Evolutionary conservation across 2,329 filamentous ascomycete genomes (phyloP), one percentile per base, ranked within the genome.

Genomic region (Alternaria gansuensis): DNA sequence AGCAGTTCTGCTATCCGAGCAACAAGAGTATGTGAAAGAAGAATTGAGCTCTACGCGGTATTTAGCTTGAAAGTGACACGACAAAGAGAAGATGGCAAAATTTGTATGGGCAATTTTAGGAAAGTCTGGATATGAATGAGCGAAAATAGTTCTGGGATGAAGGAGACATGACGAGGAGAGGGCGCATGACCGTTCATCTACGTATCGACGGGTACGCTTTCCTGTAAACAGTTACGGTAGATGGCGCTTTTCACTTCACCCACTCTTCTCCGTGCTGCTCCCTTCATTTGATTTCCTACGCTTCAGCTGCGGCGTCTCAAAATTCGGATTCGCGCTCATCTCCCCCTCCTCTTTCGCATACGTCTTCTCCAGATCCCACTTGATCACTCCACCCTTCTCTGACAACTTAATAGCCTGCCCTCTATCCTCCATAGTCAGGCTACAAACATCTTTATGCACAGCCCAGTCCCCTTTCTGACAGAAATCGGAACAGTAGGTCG

Each of bases 391-490:
- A 2, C 68, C 65, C 24, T 68, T 67, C 37, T 66, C 52, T 2
- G 57, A 57, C 40, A 70, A 59, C 53, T 59, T 63, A 13, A 71
- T 54, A 14, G 65, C 66, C 37, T 65, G 65, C 0, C 68, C 68
- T 10, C 68, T 48, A 31, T 71, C 68, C 43, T 69, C 67, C 50
- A 62, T 46, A 5, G 61, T 59, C 64, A 71, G 63, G 9, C 33
- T 65, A 34, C 68, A 71, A 6, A 69, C 50, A 40, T 62, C 53
- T 44, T 67, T 70, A 26, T 71, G 68, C 28, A 70, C 67, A 7
- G 54, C 63, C 68, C 68, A 71, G 8, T 71, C 67, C 6, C 37
- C 39, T 21, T 51, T 63, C 39, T 71, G 68, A 39, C 68, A 71
- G 5, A 37, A 40, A 21, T 45, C 45, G 14, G 61, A 59, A 33